Evolutionary conservation across 345 rosid genomes (phyloP).

Genomic region (Toxicodendron radicans): DNA sequence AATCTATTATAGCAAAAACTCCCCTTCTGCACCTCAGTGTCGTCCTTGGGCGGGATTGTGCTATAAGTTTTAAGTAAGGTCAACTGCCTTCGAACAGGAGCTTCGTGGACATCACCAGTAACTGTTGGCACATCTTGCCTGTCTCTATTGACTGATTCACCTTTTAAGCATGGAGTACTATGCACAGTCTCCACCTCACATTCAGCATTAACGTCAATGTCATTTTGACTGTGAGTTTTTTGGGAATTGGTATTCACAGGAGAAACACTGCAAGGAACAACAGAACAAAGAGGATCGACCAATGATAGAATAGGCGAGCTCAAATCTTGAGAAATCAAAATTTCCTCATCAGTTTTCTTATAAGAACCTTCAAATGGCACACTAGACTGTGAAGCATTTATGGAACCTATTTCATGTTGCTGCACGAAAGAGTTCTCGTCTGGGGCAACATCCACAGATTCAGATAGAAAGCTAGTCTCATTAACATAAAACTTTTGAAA

Average conservation of each 20-base stretch:
- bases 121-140: conserved; percentile 21
- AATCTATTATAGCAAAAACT: conserved; percentile 17
- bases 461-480: conserved; percentile 65
- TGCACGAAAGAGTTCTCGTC: conserved; percentile 50
- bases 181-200: conserved; percentile 22
- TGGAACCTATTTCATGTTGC: conserved; percentile 24
- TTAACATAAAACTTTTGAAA: conserved; percentile 34
- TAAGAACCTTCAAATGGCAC: conserved; percentile 34
- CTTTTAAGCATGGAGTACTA: conserved; percentile 17
- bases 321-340: conserved; percentile 41
- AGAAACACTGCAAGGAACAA: conserved; percentile 70
- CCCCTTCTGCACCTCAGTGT: conserved; percentile 19
- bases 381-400: conserved; percentile 40
- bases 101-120: conserved; percentile 20
- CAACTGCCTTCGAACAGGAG: conserved; percentile 32
- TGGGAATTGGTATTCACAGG: conserved; percentile 30
- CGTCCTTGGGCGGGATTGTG: conserved; percentile 26
- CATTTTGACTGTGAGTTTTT: conserved; percentile 24
- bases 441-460: conserved; percentile 55
- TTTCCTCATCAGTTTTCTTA: conserved; percentile 30
- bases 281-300: conserved; percentile 69
- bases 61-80: conserved; percentile 47
- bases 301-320: conserved; percentile 38
- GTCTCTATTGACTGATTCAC: conserved; percentile 20
- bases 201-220: conserved; percentile 28